A percentile compares a stretch with the other conserved stretches of the same genome.
Conservation (phyloP, 148 eudicot genomes). For the Cornus florida region DNA sequence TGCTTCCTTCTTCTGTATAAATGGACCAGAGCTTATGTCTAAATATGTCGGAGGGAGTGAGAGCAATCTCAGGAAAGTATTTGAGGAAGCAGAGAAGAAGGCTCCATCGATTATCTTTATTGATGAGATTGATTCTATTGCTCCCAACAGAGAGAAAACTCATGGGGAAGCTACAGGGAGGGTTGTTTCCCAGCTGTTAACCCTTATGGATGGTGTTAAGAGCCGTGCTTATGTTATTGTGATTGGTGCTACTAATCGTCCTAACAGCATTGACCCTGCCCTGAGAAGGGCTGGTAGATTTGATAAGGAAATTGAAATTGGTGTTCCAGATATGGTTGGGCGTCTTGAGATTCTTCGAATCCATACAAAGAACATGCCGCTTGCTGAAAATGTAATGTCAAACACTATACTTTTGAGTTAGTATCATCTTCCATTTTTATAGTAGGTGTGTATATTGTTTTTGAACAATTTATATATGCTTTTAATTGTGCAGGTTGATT, state of each 20-base stretch:
- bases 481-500: too few species aligned
- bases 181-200: slow-evolving; percentile 88
- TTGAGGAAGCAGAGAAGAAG: too few species aligned
- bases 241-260: too few species aligned
- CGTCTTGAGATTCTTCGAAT: slow-evolving; percentile 87
- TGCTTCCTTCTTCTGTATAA: too few species aligned
- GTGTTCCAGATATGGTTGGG: slow-evolving; percentile 94
- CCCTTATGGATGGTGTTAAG: too few species aligned
- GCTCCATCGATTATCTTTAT: slow-evolving; percentile 96
- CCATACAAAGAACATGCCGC: slow-evolving; percentile 91
- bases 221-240: too few species aligned
- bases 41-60: slow-evolving; percentile 92
- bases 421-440: not conserved
- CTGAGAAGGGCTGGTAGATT: too few species aligned
- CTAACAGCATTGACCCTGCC: too few species aligned
- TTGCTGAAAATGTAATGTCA: slow-evolving; percentile 67
- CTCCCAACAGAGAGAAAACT: slow-evolving; percentile 89
- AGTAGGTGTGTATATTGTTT: not conserved
- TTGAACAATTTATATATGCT: too few species aligned
- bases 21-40: too few species aligned
- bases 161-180: slow-evolving; percentile 92
- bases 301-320: too few species aligned
- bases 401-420: not conserved
- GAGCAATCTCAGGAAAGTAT: slow-evolving; percentile 91
- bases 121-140: slow-evolving; percentile 91